Percentiles rank a stretch among this genome's conserved stretches.
Conservation (phyloP, 345 rosid genomes). For the Syzygium jambos region DNA sequence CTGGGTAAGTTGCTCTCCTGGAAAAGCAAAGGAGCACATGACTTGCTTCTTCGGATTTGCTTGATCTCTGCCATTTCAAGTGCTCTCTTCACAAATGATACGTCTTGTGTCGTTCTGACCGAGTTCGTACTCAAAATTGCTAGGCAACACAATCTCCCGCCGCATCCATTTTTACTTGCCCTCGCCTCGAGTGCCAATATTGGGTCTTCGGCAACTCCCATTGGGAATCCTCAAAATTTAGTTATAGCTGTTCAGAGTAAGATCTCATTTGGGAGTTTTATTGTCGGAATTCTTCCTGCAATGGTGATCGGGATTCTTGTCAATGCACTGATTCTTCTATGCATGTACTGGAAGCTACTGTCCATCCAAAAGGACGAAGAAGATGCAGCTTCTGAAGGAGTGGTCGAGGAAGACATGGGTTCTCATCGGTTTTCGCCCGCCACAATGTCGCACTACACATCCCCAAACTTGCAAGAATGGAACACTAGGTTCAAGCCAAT, state of each 20-base stretch:
- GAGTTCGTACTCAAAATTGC: slow-evolving; percentile 79
- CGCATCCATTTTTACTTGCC: slow-evolving; percentile 72
- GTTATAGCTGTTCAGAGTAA: slow-evolving; percentile 71
- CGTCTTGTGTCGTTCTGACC: slow-evolving; percentile 68
- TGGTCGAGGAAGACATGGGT: slow-evolving; percentile 39
- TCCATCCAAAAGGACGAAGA: slow-evolving; percentile 55
- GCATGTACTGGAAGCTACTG: slow-evolving; percentile 64
- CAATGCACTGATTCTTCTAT: slow-evolving; percentile 48
- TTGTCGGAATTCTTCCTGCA: slow-evolving; percentile 60
- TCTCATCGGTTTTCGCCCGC: slow-evolving; percentile 71
- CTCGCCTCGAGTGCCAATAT: slow-evolving; percentile 83
- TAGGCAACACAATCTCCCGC: slow-evolving; percentile 76
- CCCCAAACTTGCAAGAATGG: slow-evolving; percentile 30
- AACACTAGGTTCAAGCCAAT: slow-evolving; percentile 25
- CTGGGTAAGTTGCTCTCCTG: slow-evolving; percentile 64
- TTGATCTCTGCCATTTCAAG: slow-evolving; percentile 74
- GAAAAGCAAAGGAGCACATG: slow-evolving; percentile 70
- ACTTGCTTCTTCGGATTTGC: slow-evolving; percentile 62
- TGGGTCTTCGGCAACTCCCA: slow-evolving; percentile 81
- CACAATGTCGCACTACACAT: slow-evolving; percentile 38
- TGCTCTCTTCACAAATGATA: slow-evolving; percentile 84
- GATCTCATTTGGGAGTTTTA: slow-evolving; percentile 56
- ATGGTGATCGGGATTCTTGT: slow-evolving; percentile 57
- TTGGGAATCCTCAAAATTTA: slow-evolving; percentile 88
- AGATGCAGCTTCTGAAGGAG: slow-evolving; percentile 23